Conservation (phyloP, 1,139 yeast genomes). For the Protomyces inouyei region DNA sequence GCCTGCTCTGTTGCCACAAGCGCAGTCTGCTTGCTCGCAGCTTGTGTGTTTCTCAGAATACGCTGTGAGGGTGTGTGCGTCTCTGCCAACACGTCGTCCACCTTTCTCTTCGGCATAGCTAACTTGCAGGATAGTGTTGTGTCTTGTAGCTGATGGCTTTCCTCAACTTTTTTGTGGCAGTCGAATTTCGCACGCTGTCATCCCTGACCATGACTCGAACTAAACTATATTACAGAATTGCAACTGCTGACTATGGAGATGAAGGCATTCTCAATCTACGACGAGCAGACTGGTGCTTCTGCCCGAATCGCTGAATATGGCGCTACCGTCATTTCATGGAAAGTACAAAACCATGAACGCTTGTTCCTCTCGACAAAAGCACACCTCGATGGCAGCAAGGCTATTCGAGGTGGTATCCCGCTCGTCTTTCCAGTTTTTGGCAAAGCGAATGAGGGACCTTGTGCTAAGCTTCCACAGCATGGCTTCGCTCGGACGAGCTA, state of each 20-base stretch:
- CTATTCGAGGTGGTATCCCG: slow-evolving; percentile 97
- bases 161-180: no score
- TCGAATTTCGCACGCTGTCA: no score
- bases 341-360: slow-evolving; percentile 62
- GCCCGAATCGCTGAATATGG: slow-evolving; percentile 76
- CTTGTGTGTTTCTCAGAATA: background rate
- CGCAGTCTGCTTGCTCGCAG: background rate
- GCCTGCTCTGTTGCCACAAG: background rate
- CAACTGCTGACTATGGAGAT: slow-evolving; percentile 5
- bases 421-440: slow-evolving; percentile 62
- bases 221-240: background rate
- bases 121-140: no score
- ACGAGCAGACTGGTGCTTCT: slow-evolving; percentile 43
- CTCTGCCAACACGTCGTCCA: background rate
- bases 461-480: slow-evolving; percentile 75
- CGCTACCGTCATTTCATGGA: slow-evolving; percentile 86
- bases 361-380: slow-evolving; percentile 68
- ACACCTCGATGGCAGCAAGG: slow-evolving; percentile 78
- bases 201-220: no score
- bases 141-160: no score
- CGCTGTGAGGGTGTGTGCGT: background rate
- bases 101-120: background rate
- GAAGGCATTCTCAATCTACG: slow-evolving; percentile 18
- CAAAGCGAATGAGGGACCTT: slow-evolving; percentile 50
- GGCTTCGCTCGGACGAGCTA: slow-evolving; percentile 86